Evolutionary conservation across 768 basidiomycete genomes (phyloP).

Genomic region (Boletus sp.): DNA sequence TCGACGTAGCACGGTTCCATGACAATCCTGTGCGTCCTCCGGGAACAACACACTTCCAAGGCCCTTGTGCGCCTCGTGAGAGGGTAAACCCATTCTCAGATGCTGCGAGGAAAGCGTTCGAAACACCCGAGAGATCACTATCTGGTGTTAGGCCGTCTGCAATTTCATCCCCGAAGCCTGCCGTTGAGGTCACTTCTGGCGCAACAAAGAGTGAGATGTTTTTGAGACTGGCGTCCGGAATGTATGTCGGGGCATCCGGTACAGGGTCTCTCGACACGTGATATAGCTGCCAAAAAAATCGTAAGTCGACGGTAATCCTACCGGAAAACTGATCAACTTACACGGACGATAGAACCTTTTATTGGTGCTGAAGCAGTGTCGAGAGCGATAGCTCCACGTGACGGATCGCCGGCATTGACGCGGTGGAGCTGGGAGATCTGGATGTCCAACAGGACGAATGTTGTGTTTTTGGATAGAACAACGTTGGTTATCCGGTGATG

Average conservation of each 20-base stretch:
- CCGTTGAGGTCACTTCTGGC: conserved; percentile 15
- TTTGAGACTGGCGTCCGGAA: conserved; percentile 1
- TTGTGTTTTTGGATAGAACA: neutral
- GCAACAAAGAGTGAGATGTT: conserved; percentile 25
- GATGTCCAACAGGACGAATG: neutral
- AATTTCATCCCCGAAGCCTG: neutral
- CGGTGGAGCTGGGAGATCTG: conserved; percentile 49
- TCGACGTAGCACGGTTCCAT: conserved; percentile 4
- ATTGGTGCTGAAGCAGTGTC: conserved; percentile 49
- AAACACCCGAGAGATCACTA: neutral
- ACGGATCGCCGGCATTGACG: conserved; percentile 70
- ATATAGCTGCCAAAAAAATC: conserved; percentile 37
- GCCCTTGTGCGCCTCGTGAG: conserved; percentile 27
- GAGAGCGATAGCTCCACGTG: conserved; percentile 63
- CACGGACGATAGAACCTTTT: conserved; percentile 50
- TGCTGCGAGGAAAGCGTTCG: conserved; percentile 39
- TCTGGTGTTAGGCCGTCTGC: neutral
- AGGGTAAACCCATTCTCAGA: conserved; percentile 55
- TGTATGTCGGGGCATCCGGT: neutral
- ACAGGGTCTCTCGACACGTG: conserved; percentile 32
- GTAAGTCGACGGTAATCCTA: neutral
- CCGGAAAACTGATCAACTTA: conserved; percentile 23
- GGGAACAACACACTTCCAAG: conserved; percentile 43
- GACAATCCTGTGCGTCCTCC: conserved; percentile 28
- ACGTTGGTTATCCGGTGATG: neutral